phyloP scores from a whole-genome alignment of 495 filamentous ascomycete genomes.

The Diplogelasinospora grovesii region DNA sequence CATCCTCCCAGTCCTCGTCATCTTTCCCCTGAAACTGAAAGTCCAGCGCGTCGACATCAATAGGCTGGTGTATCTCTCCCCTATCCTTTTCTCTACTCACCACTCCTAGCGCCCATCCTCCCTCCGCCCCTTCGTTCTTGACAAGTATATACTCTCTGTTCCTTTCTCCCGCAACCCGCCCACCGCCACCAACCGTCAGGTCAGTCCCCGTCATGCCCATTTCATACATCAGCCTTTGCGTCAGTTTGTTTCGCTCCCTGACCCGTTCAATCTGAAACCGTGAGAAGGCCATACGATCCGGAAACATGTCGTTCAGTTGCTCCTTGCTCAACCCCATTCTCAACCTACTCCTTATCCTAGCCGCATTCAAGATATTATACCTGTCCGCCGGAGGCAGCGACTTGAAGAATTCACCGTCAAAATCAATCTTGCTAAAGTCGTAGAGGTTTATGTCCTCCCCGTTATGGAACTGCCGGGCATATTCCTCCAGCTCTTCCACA shows the following conservation, averaged over 20 bases:
- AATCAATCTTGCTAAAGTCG: slow-evolving; percentile 98
- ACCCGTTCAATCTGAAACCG: slow-evolving; percentile 95
- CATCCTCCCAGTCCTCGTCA: slow-evolving; percentile 59
- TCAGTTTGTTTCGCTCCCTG: slow-evolving; percentile 85
- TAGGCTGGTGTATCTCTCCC: slow-evolving; percentile 71
- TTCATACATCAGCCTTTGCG: slow-evolving; percentile 89
- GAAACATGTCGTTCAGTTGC: slow-evolving; percentile 92
- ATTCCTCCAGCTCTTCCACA: slow-evolving; percentile 84
- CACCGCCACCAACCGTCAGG: slow-evolving; percentile 53
- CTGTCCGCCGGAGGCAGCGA: slow-evolving; percentile 84
- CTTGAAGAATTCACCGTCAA: slow-evolving; percentile 85
- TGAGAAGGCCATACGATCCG: slow-evolving; percentile 95
- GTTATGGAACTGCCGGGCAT: slow-evolving; percentile 81
- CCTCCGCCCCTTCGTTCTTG: slow-evolving; percentile 88
- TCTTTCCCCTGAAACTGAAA: slow-evolving; percentile 49
- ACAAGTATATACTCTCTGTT: slow-evolving; percentile 92
- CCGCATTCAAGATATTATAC: slow-evolving; percentile 95
- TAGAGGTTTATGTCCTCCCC: slow-evolving; percentile 98
- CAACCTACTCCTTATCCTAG: slow-evolving; percentile 74
- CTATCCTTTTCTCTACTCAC: slow-evolving; percentile 72
- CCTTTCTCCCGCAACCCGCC: slow-evolving; percentile 80
- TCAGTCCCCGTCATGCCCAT: slow-evolving; percentile 80
- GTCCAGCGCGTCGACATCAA: slow-evolving; percentile 76
- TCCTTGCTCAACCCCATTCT: slow-evolving; percentile 96
- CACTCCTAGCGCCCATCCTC: slow-evolving; percentile 94